Base-by-base conservation (phyloP, 2,329 filamentous ascomycete genomes). In the Aspergillus novofumigatus region DNA sequence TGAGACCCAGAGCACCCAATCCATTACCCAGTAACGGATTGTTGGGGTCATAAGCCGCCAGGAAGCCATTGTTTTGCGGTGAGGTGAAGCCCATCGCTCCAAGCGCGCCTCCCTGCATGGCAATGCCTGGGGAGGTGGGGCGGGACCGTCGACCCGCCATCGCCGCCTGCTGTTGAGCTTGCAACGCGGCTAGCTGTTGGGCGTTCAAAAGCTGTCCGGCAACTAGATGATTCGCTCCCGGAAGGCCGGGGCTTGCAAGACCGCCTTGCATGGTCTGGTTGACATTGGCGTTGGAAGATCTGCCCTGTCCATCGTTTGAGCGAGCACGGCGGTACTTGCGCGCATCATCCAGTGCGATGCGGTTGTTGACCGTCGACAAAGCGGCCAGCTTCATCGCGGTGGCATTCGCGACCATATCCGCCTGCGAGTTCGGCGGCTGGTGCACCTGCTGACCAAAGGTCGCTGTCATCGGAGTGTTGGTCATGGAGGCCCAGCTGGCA, bases 321-420 rank as follows among this genome's bases (percentile, higher is more conserved):
- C 92, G 86, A 63, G 92, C 86, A 59, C 93, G 90, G 62, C 94
- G 91, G 76, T 94, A 97, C 77, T 97, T 97, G 69, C 92, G 91
- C 60, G 95, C 93, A 73, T 99, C 94, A 68, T 99, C 94, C 58
- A 99, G 82, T 53, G 94, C 92, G 68, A 99, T 96, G 45, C 94
- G 90, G 75, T 97, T 99, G 80, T 97, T 99, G 51, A 99, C 94
- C 2, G 94, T 99, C 4, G 93, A 97, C 49, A 99, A 81, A 20
- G 94, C 94, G 49, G 94, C 94, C 52, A 99, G 84, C 75, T 99
- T 99, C 94, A 99, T 99, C 23, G 94, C 94, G 17, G 94, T 97
- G 26, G 94, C 94, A 71, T 97, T 99, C 58, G 94, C 94, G 57
- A 99, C 89, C 93, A 97, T 97, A 69, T 99, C 94, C 17, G 92